Base-by-base conservation (phyloP, 805 yeast genomes). In the Barnettozyma populi region DNA sequence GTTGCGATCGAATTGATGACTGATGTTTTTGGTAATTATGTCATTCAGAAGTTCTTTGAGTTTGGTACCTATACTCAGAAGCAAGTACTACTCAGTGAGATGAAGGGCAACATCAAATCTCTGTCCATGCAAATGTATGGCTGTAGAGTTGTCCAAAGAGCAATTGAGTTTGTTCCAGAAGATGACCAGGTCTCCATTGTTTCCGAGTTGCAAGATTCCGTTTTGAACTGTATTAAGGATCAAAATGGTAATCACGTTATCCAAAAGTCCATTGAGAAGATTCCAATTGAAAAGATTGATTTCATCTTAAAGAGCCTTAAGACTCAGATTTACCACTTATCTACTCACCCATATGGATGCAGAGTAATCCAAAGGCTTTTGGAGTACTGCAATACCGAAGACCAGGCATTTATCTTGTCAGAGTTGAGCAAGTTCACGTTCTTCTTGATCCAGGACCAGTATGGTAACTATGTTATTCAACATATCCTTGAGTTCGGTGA, bases 161-260 rank as follows among this genome's bases (percentile, higher is more conserved):
- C 97, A 1, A 72, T 94, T 46, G 97, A 88, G 63, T 81, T 80
- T 51, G 73, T 88, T 37, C 71, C 72, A 3, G 64, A 78, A 9
- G 77, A 75, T 1, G 86, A 86, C 53, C 94, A 87, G 65, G 73
- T 83, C 24, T 66, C 66, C 31, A 73, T 94, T 29, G 80, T 89
- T 44, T 71, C 73, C 23, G 99, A 94, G 67, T 71, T 94, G 51
- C 78, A 74, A 45, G 75, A 74, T 39, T 73, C 75, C 52, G 80
- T 85, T 21, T 60, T 82, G 45, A 75, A 76, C 48, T 78, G 92
- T 66, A 86, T 92, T 50, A 89, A 89, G 62, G 98, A 94, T 66
- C 98, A 92, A 70, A 94, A 94, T 66, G 99, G 98, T 54, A 94
- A 94, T 65, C 99, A 94, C 66, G 99, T 94, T 16, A 86, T 94